Percentiles rank a stretch among this genome's conserved stretches.
Evolutionary conservation across 768 basidiomycete species (phyloP).

Genomic region (Mycena polygramma): DNA sequence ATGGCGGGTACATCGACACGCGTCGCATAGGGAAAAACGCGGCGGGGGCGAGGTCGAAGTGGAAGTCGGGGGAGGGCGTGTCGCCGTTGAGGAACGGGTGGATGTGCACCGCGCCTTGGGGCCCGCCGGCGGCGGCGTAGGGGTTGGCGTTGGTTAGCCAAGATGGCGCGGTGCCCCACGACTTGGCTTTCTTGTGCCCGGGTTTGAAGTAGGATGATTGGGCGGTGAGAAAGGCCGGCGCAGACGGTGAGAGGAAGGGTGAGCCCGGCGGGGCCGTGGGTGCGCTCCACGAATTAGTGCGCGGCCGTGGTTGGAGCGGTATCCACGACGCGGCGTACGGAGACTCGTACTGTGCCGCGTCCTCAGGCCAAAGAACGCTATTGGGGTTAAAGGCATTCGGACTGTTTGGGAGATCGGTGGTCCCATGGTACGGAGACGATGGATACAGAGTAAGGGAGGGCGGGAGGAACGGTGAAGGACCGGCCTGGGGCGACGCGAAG

Average conservation of each 20-base stretch:
- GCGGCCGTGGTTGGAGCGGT: conserved; percentile 22
- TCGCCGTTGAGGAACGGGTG: conserved; percentile 49
- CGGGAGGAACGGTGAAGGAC: conserved; percentile 25
- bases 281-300: conserved; percentile 25
- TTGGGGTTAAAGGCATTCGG: conserved; percentile 27
- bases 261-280: background rate
- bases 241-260: no score
- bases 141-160: conserved; percentile 10
- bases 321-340: conserved; percentile 21
- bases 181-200: conserved; percentile 28
- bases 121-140: background rate
- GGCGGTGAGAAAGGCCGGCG: no score
- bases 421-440: conserved; percentile 19
- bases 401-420: background rate
- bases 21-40: conserved; percentile 18
- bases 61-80: conserved; percentile 44
- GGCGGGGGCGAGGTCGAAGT: conserved; percentile 55
- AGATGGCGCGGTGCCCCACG: conserved; percentile 18
- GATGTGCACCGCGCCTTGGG: conserved; percentile 4
- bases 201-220: background rate
- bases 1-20: background rate
- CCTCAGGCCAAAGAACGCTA: conserved; percentile 22
- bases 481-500: conserved; percentile 16
- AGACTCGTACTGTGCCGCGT: conserved; percentile 19
- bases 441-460: conserved; percentile 18